A percentile compares a stretch with the other conserved stretches of the same genome.
phyloP scores from a whole-genome alignment of 192 early-diverging fungal genomes.

The Geosiphon pyriformis region DNA sequence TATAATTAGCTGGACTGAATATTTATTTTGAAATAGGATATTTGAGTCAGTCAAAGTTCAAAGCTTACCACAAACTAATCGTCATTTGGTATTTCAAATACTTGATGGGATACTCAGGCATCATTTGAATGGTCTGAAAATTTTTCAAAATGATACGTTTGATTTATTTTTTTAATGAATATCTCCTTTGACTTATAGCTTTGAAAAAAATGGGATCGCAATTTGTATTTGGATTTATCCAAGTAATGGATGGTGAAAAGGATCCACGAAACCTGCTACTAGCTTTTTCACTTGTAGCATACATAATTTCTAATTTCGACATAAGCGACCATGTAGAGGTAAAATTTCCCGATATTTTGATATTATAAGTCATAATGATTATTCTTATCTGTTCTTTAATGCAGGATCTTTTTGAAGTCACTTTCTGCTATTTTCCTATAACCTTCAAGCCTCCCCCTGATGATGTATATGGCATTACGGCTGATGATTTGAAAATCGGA shows the following conservation, averaged over 20 bases:
- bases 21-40: slow-evolving; percentile 43
- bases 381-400: slow-evolving; percentile 11
- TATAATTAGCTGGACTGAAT: background rate
- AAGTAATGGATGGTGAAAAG: slow-evolving; percentile 95
- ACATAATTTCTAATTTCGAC: slow-evolving; percentile 72
- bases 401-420: slow-evolving; percentile 93
- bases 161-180: background rate
- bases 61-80: slow-evolving; percentile 79
- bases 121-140: slow-evolving; percentile 47
- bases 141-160: background rate
- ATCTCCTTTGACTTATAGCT: slow-evolving; percentile 35
- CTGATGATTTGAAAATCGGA: slow-evolving; percentile 81
- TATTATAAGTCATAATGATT: background rate
- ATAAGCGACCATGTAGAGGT: slow-evolving; percentile 73
- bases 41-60: slow-evolving; percentile 88
- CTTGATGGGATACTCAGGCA: slow-evolving; percentile 63
- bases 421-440: slow-evolving; percentile 99
- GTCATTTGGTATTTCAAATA: slow-evolving; percentile 67
- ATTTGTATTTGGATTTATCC: slow-evolving; percentile 80
- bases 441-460: slow-evolving; percentile 94
- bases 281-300: slow-evolving; percentile 72
- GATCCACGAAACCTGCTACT: slow-evolving; percentile 93
- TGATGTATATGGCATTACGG: slow-evolving; percentile 91
- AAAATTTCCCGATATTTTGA: slow-evolving; percentile 12
- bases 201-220: slow-evolving; percentile 60